phyloP scores from a whole-genome alignment of 495 filamentous ascomycete species.

The Aspergillus nanangensis region DNA sequence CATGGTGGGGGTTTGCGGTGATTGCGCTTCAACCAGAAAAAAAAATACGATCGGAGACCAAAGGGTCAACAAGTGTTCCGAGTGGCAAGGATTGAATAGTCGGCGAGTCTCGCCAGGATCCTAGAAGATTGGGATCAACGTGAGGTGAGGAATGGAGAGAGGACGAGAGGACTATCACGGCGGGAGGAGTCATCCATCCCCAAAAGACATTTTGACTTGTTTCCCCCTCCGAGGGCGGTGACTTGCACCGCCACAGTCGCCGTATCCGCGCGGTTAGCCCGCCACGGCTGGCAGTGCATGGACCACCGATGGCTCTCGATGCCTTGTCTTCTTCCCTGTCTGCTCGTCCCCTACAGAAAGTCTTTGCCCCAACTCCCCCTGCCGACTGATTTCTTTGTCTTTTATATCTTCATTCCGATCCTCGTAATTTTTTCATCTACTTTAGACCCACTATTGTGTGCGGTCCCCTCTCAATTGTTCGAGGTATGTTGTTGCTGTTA shows the following conservation, averaged over 20 bases:
- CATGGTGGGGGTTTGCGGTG: conserved; percentile 37
- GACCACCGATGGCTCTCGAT: not conserved
- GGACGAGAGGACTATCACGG: not conserved
- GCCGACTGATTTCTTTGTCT: too few relatives aligned
- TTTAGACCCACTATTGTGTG: conserved; percentile 2
- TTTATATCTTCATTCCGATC: not conserved
- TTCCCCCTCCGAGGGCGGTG: conserved; percentile 4
- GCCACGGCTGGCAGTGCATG: not conserved
- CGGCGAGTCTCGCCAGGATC: not conserved
- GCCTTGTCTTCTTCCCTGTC: not conserved
- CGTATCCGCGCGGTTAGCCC: not conserved
- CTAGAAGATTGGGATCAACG: not conserved
- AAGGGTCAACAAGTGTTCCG: conserved; percentile 5
- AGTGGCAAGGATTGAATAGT: not conserved
- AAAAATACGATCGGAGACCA: conserved; percentile 4
- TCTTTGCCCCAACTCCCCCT: conserved; percentile 14
- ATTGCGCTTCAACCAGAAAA: conserved; percentile 18
- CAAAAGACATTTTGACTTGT: conserved; percentile 7
- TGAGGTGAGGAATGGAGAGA: not conserved
- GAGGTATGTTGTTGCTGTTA: conserved; percentile 25
- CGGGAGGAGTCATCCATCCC: conserved; percentile 14
- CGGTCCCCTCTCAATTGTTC: conserved; percentile 20
- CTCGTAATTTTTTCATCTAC: conserved; percentile 1
- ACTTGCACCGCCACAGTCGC: conserved; percentile 19
- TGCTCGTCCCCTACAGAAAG: conserved; percentile 21